Evolutionary conservation across 495 filamentous ascomycete species (phyloP), one percentile per base, ranked within the genome.

Genomic region (Terfezia claveryi): DNA sequence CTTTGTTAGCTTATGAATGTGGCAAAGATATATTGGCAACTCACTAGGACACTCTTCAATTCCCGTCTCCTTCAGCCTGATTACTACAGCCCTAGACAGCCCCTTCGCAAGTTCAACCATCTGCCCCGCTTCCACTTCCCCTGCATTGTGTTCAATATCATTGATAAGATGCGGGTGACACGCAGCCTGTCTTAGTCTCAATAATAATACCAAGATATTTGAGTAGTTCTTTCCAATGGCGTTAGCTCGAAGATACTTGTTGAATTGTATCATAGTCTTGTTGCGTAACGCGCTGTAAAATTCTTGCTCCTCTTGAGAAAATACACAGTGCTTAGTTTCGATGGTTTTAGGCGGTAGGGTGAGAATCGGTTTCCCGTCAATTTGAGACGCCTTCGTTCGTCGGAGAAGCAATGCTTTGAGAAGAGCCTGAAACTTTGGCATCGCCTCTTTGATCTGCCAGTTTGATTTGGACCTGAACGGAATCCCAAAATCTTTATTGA

Each of bases 151-250:
- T 23, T 78, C 79, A 58, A 83, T 79, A 55, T 89, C 87, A 10
- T 71, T 73, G 53, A 92, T 87, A n/a, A 98, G 71, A 64, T 92
- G 84, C 1, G 88, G 87, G 67, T 98, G 91, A 60, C 87, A 93
- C 62, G 85, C 91, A 36, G 83, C 83, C 68, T 98, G 91, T n/a
- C 85, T 76, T 9, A 98, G 76, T 12, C 89, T 83, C 11, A 98
- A 73, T 50, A 98, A 75, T 23, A 94, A 73, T 36, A 92, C 81
- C 16, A 95, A 72, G 49, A 95, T 80, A 59, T 83, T 83, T 7
- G 79, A 82, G 64, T 94, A 95, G 58, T 91, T 80, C 56, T 75
- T 79, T 12, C 81, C 82, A 2, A 88, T 73, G 1, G 80, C 82
- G 4, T 81, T 80, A 2, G 74, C 73, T 53, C 76, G 75, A 36